Evolutionary conservation across 2,329 filamentous ascomycete genomes (phyloP), one percentile per base, ranked within the genome.

Genomic region (Penicillium concentricum): DNA sequence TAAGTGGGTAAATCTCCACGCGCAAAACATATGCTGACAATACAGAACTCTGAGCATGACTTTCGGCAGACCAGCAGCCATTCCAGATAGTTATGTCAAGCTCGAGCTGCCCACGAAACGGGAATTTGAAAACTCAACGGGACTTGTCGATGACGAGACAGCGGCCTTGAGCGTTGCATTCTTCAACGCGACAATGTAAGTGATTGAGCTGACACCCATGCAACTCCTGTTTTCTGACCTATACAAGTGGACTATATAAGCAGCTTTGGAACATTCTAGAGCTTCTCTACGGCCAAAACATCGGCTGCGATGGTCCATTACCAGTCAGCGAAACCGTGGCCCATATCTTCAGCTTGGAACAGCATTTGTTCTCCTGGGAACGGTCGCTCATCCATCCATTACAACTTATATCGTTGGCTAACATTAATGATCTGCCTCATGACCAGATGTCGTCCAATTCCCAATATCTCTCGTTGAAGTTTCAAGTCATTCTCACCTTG

Each of bases 1-100:
- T 77, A 61, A 35, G 66, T 41, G 18, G 18, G 18, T 22, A 16
- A 13, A 15, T 3, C 7, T 18, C 6, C 12, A 26, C n/a, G 18
- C 3, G 32, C 2, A 12, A 7, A 24, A 35, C 30, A 15, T 15
- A 35, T 35, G 30, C 30, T 47, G 18, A 47, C 12, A 22, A 30
- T 38, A 4, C 45, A 79, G 74, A 57, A 77, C 76, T 8, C 62
- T 82, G 44, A 81, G 80, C 60, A 81, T 82, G 76, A 82, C 79
- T 0, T 80, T 82, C 58, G 81, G 80, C 2, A 70, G 81, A 0
- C 81, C 81, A 0, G 68, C 74, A 0, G 68, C 75, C 0, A 81
- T 83, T 18, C 76, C 78, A 1, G 74, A 80, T 4, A 71, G 71
- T 35, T 78, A 79, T 38, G 67, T 81, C 38, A 71, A 71, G 49